Conservation (phyloP, 495 filamentous ascomycete species). For the Geoglossum glabrum region DNA sequence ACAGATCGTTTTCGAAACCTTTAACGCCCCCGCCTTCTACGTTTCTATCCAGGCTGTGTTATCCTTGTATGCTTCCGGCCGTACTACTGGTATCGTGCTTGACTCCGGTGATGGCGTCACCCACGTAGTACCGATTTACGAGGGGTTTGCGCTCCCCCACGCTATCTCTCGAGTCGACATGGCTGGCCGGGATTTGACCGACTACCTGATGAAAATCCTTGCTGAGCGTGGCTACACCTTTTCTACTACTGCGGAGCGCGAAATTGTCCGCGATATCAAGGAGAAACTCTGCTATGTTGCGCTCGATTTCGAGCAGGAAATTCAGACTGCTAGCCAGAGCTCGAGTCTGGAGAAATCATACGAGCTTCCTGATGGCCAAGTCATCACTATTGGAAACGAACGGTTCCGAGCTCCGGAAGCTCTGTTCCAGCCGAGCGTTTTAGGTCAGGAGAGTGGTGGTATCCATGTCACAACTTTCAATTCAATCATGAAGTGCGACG, state of each 20-base stretch:
- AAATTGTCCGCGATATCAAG: constrained; percentile 99
- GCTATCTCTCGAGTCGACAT: constrained; percentile 99
- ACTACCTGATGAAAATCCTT: constrained; percentile 99
- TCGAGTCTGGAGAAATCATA: constrained; percentile 99
- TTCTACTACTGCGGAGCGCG: constrained; percentile 98
- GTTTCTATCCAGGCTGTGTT: constrained; percentile 99
- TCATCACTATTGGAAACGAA: constrained; percentile 99
- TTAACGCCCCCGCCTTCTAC: constrained; percentile 99
- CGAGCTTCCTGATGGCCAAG: constrained; percentile 97
- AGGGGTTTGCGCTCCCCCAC: constrained; percentile 98
- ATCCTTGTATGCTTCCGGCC: constrained; percentile 97
- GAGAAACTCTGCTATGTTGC: constrained; percentile 99
- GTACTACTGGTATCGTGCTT: constrained; percentile 99
- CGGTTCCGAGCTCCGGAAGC: constrained; percentile 98
- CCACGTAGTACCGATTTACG: constrained; percentile 99
- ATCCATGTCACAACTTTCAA: constrained; percentile 99
- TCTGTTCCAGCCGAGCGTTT: constrained; percentile 95
- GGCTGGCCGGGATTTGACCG: constrained; percentile 98
- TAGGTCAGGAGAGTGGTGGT: constrained; percentile 94
- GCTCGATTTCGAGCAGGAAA: constrained; percentile 98
- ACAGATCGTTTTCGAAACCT: constrained; percentile 99
- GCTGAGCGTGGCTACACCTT: constrained; percentile 98
- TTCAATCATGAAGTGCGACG: constrained; percentile 99
- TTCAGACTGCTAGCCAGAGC: constrained; percentile 96
- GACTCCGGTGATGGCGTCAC: constrained; percentile 99